Conservation (phyloP, 1,284 basidiomycete species). For the Ustilago trichophora region DNA sequence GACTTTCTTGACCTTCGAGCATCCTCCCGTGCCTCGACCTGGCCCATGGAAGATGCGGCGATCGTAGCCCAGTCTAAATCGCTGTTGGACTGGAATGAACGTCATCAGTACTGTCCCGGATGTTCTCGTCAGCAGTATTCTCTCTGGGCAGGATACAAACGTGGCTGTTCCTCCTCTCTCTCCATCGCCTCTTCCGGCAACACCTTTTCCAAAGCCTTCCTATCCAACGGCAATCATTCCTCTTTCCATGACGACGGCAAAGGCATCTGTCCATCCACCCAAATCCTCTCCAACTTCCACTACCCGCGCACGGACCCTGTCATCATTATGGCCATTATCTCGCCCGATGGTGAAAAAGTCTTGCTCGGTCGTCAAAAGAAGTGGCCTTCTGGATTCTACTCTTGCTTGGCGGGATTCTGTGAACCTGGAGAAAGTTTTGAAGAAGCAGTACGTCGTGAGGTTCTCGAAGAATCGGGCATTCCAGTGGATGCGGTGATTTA, state of each 20-base stretch:
- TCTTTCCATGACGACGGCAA: slow-evolving; percentile 38
- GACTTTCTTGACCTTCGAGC: slow-evolving; percentile 61
- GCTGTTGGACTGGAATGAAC: slow-evolving; percentile 64
- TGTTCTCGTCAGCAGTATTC: slow-evolving; percentile 85
- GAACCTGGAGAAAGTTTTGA: slow-evolving; percentile 75
- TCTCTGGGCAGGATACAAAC: slow-evolving; percentile 95
- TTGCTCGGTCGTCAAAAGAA: slow-evolving; percentile 83
- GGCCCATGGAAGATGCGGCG: slow-evolving; percentile 51
- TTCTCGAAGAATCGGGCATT: slow-evolving; percentile 93
- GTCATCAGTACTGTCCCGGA: slow-evolving; percentile 80
- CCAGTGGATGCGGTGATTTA: slow-evolving; percentile 84
- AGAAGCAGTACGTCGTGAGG: slow-evolving; percentile 89
- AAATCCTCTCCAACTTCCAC: slow-evolving; percentile 54
- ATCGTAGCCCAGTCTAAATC: slow-evolving; percentile 57
- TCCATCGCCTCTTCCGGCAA: slow-evolving; percentile 39
- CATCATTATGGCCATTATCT: slow-evolving; percentile 89
- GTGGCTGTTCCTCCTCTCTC: slow-evolving; percentile 72
- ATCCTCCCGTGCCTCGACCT: slow-evolving; percentile 37
- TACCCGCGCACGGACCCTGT: slow-evolving; percentile 70
- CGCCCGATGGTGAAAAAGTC: slow-evolving; percentile 79
- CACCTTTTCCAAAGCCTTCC: slow-evolving; percentile 16
- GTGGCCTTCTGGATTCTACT: slow-evolving; percentile 66
- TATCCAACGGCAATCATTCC: neutral
- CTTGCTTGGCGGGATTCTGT: slow-evolving; percentile 64
- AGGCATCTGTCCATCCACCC: slow-evolving; percentile 35